Conservation (phyloP, 2,329 filamentous ascomycete genomes). For the Sporothrix humicola region DNA sequence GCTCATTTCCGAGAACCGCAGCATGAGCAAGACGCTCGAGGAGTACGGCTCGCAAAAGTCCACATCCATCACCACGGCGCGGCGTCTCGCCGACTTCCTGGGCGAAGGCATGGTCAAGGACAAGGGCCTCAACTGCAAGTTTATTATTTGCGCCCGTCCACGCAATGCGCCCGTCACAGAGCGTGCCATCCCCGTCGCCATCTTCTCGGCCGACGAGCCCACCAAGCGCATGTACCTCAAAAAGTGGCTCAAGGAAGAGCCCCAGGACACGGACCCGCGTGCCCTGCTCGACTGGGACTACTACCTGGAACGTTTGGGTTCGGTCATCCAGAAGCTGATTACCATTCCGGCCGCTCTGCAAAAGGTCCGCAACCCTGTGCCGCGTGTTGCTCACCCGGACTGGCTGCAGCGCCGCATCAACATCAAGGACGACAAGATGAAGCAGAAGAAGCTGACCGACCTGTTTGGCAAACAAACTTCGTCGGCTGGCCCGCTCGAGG, state of each 20-base stretch:
- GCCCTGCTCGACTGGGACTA: constrained; percentile 95
- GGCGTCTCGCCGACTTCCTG: constrained; percentile 90
- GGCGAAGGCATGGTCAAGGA: constrained; percentile 99
- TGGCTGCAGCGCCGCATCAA: constrained; percentile 95
- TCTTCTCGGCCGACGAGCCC: constrained; percentile 90
- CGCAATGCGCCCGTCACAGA: constrained; percentile 93
- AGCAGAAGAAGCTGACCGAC: constrained; percentile 98
- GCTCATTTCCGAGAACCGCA: constrained; percentile 99
- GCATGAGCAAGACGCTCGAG: constrained; percentile 94
- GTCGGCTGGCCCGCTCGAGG: constrained; percentile 62
- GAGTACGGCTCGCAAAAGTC: constrained; percentile 97
- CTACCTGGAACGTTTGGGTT: constrained; percentile 92
- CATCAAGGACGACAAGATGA: constrained; percentile 94
- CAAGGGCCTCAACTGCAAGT: constrained; percentile 98
- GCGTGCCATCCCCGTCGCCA: constrained; percentile 90
- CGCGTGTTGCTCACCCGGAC: constrained; percentile 89
- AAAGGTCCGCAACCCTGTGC: constrained; percentile 92
- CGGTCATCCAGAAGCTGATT: constrained; percentile 97
- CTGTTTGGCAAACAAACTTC: constrained; percentile 65
- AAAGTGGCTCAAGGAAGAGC: constrained; percentile 96
- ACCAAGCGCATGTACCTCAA: constrained; percentile 88
- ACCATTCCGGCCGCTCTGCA: constrained; percentile 97
- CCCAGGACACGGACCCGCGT: constrained; percentile 86
- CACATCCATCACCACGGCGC: constrained; percentile 98
- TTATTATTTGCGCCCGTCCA: constrained; percentile 91